Evolutionary conservation across 768 basidiomycete genomes (phyloP), one percentile per base, ranked within the genome.

Genomic region (Macrolepiota albuminosa): DNA sequence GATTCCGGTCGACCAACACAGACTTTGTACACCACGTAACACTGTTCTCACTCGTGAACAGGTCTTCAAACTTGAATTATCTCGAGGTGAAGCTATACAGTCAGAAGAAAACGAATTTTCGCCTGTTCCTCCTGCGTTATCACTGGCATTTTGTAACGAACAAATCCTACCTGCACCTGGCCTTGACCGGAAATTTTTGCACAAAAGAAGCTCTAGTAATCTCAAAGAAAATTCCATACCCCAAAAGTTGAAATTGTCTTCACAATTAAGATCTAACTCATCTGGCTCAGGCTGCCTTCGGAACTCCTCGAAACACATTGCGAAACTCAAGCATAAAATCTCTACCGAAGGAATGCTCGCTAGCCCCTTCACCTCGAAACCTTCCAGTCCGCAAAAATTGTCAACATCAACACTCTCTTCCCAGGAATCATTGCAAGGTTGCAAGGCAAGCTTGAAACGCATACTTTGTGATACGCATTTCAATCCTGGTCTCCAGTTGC

Each of bases 191-290:
- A 62, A 21, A 54, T 49, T 37, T 6, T 37, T 33, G 40, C 62
- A 50, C 7, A 57, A 52, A 47, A 67, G 64, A 33, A 69, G 68
- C 50, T 68, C 68, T 6, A 58, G 61, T 49, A 63, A 59, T 46
- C 63, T 69, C 16, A 69, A 69, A 49, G 68, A 69, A 64, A 69
- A 69, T 46, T 49, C n/a, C 13, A 42, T 50, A 33, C 24, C 60
- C 24, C 29, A 31, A 3, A 24, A 53, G 13, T 43, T 46, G 24
- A 63, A 31, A 48, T 26, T 52, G 7, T 46, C 56, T 29, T 55
- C 58, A 4, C 61, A 59, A 55, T 57, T 57, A 37, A 51, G 29
- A 33, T 14, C 33, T 47, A 42, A 40, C 31, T 42, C 40, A 2
- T 51, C 29, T 14, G 40, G 26, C 16, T 37, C 54, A 4, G 39